Base-by-base conservation (phyloP, 768 basidiomycete species). In the Boletus fagicola region DNA sequence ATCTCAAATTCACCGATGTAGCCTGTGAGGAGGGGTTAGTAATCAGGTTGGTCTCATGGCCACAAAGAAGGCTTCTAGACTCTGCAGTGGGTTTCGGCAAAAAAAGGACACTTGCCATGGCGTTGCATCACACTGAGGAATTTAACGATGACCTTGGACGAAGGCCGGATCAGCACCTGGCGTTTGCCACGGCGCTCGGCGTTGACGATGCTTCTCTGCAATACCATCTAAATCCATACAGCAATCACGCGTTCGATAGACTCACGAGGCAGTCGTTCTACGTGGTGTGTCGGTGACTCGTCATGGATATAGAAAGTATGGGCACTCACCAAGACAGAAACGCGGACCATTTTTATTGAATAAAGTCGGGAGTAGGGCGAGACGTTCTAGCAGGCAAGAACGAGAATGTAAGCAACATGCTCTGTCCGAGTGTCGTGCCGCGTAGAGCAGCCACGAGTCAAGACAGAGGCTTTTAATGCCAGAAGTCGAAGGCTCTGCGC, bases 161-260 rank as follows among this genome's bases (percentile, higher is more conserved):
- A 93, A 54, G 97, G 97, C 50, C 96, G 87, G 76, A 99, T 85
- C 68, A 99, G 88, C 61, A 99, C 97, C 80, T 99, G 97, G 70
- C 97, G 93, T 83, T 99, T 99, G 71, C 97, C 97, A 72, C 94
- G 92, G 74, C 94, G 93, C 82, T 98, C 97, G 71, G 97, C 97
- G 66, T 99, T 99, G 87, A 97, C 93, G 65, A 98, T 97, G 85
- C 92, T 96, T 86, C 96, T 98, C 85, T 89, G 73, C 1, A 38
- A 61, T 26, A 16, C 31, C 46, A 35, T 57, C 50, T 58, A 56
- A 60, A 43, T 26, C 28, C 43, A 47, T 20, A 13, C 31, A 49
- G 4, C 26, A 7, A 22, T 30, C 28, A n/a, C 24, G 49, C 33
- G 36, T 24, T 38, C 26, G 5, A 28, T 26, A 22, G 56, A 70